Base-by-base conservation (phyloP, 176 grass and related monocot species). In the Ampelocalamus luodianensis region DNA sequence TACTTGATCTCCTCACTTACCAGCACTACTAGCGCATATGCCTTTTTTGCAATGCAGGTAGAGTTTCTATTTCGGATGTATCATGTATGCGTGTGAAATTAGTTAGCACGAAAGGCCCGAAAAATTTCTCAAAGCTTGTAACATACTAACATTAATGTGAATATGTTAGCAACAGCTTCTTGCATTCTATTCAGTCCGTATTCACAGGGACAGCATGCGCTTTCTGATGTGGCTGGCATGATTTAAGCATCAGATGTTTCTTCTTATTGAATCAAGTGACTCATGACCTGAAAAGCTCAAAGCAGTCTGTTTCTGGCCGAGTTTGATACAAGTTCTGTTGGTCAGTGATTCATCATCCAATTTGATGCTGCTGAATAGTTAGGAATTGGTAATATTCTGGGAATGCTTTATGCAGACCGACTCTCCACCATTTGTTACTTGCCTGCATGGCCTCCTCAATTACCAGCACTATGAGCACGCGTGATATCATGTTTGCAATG, bases 281-380 rank as follows among this genome's bases (percentile, higher is more conserved):
- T 7, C 8, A 4, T 72, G 18, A 50, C 34, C 45, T 67, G 44
- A 17, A 76, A 40, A 23, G 46, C 15, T 64, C 13, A 51, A 74
- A 49, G 16, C 58, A 20, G 56, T 17, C 3, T 27, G 40, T 64
- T 78, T 77, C 20, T 36, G 72, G 7, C 27, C 29, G 8, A 17
- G 72, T 26, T 76, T 68, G 48, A 58, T 68, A 36, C 27, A 85
- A 85, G 48, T 10, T 85, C 15, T 36, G 24, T 82, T 3, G 68
- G 40, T 38, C 12, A 59, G 26, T 5, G 26, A 72, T 27, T n/a
- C 10, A 10, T 82, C 10, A n/a, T 72, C 24, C 58, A 39, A 36
- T 72, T 49, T 27, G 70, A 49, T 72, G 12, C 70, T 49, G 22
- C 44, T 49, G n/a, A 46, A 72, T 43, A 39, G 51, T 49, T 16